Evolutionary conservation across 2,329 filamentous ascomycete genomes (phyloP).

Genomic region (Trichoderma brevicompactum): DNA sequence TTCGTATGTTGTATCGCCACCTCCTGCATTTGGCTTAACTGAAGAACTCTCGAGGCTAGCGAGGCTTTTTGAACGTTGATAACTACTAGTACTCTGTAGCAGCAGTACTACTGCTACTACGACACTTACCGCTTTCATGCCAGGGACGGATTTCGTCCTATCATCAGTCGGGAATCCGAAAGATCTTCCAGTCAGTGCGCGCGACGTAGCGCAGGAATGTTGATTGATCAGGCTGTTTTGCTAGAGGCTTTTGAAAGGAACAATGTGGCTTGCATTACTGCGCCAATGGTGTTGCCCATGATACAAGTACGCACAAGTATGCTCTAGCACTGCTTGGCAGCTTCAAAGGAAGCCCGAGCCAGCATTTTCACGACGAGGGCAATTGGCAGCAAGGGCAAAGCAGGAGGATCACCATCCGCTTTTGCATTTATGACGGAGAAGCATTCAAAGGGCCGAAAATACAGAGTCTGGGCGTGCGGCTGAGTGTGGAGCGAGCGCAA

Average conservation of each 20-base stretch:
- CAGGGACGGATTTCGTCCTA: neutral
- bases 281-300: neutral
- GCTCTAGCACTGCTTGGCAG: slow-evolving; percentile 6
- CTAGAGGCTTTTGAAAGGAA: neutral
- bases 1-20: neutral
- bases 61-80: neutral
- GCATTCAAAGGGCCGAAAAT: neutral
- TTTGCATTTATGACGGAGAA: too few relatives aligned
- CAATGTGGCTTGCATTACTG: slow-evolving; percentile 5
- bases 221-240: neutral
- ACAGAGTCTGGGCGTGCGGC: neutral
- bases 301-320: too few relatives aligned
- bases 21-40: slow-evolving; percentile 2
- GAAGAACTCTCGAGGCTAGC: neutral
- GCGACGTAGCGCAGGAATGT: slow-evolving; percentile 1
- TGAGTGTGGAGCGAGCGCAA: slow-evolving; percentile 17
- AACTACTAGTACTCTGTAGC: neutral
- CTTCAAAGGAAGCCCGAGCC: neutral
- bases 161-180: neutral
- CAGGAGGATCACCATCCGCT: neutral
- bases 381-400: neutral
- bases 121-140: neutral
- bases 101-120: too few relatives aligned
- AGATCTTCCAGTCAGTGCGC: slow-evolving; percentile 17
- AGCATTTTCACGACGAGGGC: neutral